A percentile compares a stretch with the other conserved stretches of the same genome.
Evolutionary conservation across 192 early-diverging fungal genomes (phyloP).

Genomic region (Linnemannia hyalina): DNA sequence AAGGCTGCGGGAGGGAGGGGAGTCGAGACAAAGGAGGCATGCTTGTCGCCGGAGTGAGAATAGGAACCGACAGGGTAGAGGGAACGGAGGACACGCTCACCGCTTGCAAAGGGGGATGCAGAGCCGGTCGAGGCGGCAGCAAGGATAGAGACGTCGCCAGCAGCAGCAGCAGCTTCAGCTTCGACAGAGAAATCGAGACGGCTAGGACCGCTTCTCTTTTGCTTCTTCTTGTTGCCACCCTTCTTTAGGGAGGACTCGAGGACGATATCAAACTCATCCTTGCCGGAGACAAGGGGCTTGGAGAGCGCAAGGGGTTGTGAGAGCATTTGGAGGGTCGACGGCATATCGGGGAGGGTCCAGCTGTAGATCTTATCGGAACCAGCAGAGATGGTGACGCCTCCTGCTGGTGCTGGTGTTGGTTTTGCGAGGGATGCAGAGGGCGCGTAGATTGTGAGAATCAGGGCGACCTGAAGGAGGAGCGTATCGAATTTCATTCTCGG

Average conservation of each 20-base stretch:
- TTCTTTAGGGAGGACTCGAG: constrained; percentile 14
- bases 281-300: background rate
- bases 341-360: constrained; percentile 27
- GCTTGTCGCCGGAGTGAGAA: constrained; percentile 16
- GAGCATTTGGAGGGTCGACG: constrained; percentile 16
- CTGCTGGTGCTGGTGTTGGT: background rate
- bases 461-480: background rate
- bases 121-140: background rate
- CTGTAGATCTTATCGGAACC: background rate
- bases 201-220: background rate
- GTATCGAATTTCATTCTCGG: background rate
- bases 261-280: constrained; percentile 33
- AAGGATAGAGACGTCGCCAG: background rate
- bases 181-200: background rate
- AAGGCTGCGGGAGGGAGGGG: constrained; percentile 35
- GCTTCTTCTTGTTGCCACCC: background rate
- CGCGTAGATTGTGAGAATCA: background rate
- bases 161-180: background rate
- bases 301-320: constrained; percentile 13
- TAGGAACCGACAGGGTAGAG: constrained; percentile 42
- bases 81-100: constrained; percentile 29
- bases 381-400: background rate
- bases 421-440: background rate
- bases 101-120: background rate
- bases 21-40: constrained; percentile 22